A percentile compares a stretch with the other conserved stretches of the same genome.
These are phyloP conservation scores for Flammula alnicola DNA, from an alignment of 1,284 basidiomycete genomes.

Conservation along the genomic window DNA sequence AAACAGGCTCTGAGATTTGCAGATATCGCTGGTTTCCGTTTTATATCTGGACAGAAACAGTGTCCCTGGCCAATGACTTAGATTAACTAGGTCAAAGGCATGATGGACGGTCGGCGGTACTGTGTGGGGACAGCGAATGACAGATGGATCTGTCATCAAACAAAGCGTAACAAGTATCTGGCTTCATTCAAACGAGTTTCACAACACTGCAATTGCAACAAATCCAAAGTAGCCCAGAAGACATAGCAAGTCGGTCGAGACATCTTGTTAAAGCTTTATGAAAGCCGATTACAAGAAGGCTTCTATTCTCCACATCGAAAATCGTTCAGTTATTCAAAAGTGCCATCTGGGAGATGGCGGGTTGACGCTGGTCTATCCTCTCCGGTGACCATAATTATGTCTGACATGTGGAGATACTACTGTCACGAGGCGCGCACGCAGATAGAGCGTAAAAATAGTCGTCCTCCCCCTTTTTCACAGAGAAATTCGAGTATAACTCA, in stretches of 20 bases:
- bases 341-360: too few species aligned
- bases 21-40: constrained; percentile 12
- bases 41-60: constrained; percentile 24
- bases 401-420: constrained; percentile 2
- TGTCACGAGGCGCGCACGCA: constrained; percentile 2
- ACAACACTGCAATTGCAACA: constrained; percentile 9
- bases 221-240: constrained; percentile 8
- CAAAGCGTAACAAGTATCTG: constrained; percentile 24
- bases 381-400: neutral
- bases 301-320: constrained; percentile 10
- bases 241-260: neutral
- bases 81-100: constrained; percentile 21
- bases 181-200: constrained; percentile 11
- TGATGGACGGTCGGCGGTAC: constrained; percentile 17
- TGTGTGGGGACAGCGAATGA: constrained; percentile 19
- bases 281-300: neutral
- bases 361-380: too few species aligned
- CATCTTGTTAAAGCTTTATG: neutral
- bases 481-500: too few species aligned
- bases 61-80: constrained; percentile 21
- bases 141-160: constrained; percentile 30
- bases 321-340: too few species aligned
- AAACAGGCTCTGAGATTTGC: constrained; percentile 5
- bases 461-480: too few species aligned
- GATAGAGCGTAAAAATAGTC: constrained; percentile 3